phyloP scores from a whole-genome alignment of 2,329 filamentous ascomycete species.

The Raffaelea deltoideospora region DNA sequence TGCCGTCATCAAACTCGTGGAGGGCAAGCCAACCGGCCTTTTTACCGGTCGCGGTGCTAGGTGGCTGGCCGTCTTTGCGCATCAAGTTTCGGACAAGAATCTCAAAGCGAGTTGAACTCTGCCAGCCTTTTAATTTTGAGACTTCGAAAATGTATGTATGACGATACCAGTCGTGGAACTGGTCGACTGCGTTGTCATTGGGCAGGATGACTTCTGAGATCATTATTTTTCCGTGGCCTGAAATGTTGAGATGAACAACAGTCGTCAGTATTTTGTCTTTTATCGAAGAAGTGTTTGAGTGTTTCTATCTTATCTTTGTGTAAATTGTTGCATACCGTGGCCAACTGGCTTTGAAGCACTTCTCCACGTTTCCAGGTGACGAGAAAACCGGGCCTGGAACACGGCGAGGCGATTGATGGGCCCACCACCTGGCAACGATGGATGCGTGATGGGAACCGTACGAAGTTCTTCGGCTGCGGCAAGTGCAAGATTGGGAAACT shows the following conservation, averaged over 20 bases:
- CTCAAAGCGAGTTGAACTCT: slow-evolving; percentile 8
- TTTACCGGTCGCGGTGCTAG: neutral
- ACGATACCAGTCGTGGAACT: slow-evolving; percentile 8
- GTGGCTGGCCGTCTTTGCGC: neutral
- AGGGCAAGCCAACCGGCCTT: slow-evolving; percentile 5
- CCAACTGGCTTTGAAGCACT: too few species aligned
- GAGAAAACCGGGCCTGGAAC: slow-evolving; percentile 4
- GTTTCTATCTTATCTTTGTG: too few species aligned
- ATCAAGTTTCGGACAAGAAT: slow-evolving; percentile 1
- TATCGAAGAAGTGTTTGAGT: too few species aligned
- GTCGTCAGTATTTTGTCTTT: too few species aligned
- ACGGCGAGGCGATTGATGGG: slow-evolving; percentile 7
- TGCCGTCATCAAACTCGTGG: slow-evolving; percentile 7
- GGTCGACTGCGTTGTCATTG: neutral
- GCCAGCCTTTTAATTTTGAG: slow-evolving; percentile 7
- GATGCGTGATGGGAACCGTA: slow-evolving; percentile 6
- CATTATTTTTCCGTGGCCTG: neutral
- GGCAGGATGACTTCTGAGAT: slow-evolving; percentile 6
- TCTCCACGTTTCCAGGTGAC: slow-evolving; percentile 7
- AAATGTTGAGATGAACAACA: too few species aligned
- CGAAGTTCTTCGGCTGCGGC: slow-evolving; percentile 5
- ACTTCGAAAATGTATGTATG: slow-evolving; percentile 6
- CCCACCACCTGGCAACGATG: slow-evolving; percentile 8
- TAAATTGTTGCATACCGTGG: too few species aligned
- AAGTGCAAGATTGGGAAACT: slow-evolving; percentile 1